A percentile compares a stretch with the other conserved stretches of the same genome.
These are phyloP conservation scores for Saururus chinensis DNA, from an alignment of 164 flowering plant genomes.

Conservation along the genomic window DNA sequence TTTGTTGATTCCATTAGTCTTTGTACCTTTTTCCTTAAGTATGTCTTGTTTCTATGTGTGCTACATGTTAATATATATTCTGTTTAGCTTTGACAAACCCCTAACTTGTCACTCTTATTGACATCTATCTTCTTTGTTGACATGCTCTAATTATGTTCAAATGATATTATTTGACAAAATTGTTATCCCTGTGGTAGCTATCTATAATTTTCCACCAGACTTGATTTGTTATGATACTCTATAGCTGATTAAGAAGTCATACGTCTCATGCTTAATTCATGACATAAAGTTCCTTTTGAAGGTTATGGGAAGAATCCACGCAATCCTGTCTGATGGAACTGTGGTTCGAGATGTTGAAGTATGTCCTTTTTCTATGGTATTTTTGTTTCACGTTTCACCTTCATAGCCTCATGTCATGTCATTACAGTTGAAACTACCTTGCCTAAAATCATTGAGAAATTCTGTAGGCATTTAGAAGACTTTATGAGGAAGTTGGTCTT, in stretches of 20 bases:
- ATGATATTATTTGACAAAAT: background rate
- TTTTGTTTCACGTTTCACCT: background rate
- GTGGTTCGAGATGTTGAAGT: slow-evolving; percentile 83
- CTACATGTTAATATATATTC: too few relatives aligned
- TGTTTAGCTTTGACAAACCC: background rate
- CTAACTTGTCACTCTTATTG: background rate
- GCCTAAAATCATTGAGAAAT: background rate
- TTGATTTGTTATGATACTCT: too few relatives aligned
- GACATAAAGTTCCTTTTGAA: slow-evolving; percentile 17
- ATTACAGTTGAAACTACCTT: background rate
- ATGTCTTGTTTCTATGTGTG: too few relatives aligned
- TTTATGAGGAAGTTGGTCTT: slow-evolving; percentile 88
- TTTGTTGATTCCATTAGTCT: too few relatives aligned
- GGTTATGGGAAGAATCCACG: slow-evolving; percentile 96
- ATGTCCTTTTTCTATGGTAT: slow-evolving; percentile 5
- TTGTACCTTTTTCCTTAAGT: too few relatives aligned
- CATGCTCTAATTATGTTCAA: background rate
- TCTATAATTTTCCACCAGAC: background rate
- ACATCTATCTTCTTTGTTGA: background rate
- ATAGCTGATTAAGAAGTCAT: too few relatives aligned
- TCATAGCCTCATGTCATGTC: background rate
- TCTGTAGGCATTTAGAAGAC: slow-evolving; percentile 74
- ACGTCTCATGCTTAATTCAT: too few relatives aligned
- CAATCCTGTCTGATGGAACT: slow-evolving; percentile 76
- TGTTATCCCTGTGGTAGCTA: background rate